Conservation (phyloP, 306 rosid genomes). For the Trifolium subterraneum region DNA sequence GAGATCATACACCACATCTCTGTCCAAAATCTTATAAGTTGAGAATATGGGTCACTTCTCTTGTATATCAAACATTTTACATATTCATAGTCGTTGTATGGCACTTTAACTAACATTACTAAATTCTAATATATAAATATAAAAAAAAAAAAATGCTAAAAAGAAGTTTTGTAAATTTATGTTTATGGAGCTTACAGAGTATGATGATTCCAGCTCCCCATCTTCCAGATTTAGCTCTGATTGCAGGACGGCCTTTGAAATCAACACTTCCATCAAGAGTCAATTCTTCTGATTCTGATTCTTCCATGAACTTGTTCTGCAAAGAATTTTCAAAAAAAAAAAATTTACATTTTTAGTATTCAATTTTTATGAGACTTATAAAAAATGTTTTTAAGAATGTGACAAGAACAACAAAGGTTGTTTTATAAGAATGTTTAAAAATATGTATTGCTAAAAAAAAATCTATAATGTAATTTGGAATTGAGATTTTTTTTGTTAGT, state of each 20-base stretch:
- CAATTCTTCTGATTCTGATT: constrained; percentile 47
- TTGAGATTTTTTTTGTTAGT: background rate
- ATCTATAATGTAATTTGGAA: too few species aligned
- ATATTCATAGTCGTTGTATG: too few species aligned
- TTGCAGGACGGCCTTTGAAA: constrained; percentile 82
- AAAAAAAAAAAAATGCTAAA: background rate
- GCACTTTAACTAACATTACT: too few species aligned
- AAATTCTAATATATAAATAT: too few species aligned
- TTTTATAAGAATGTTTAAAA: background rate
- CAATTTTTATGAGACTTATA: background rate
- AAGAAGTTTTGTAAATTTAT: background rate
- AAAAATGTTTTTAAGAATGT: too few species aligned
- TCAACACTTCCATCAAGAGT: constrained; percentile 93
- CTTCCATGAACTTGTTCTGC: constrained; percentile 63
- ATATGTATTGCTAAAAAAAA: background rate
- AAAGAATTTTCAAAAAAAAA: background rate
- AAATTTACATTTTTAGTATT: background rate
- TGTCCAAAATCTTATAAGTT: too few species aligned
- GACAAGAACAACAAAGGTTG: background rate
- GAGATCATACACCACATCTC: too few species aligned
- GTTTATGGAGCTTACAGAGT: constrained; percentile 67
- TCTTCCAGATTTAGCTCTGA: constrained; percentile 79
- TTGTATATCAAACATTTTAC: too few species aligned
- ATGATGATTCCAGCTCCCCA: constrained; percentile 91
- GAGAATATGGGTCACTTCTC: too few species aligned